Evolutionary conservation across 768 basidiomycete genomes (phyloP).

Genomic region (Agrocybe pediades): DNA sequence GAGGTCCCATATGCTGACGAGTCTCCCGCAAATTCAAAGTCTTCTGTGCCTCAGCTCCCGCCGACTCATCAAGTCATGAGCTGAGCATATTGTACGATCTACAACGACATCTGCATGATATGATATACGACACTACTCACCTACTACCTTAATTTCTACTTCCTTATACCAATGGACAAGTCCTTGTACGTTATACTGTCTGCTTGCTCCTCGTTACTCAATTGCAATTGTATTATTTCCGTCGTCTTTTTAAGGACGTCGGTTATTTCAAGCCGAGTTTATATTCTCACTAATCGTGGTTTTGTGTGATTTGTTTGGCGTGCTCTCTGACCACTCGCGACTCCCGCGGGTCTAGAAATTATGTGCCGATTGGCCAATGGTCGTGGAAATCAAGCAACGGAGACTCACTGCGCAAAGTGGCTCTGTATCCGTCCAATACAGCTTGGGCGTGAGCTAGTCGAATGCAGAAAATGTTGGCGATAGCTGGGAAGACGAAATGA

Average conservation of each 20-base stretch:
- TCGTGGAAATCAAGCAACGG: not conserved
- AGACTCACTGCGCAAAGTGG: constrained; percentile 27
- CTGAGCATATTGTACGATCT: not conserved
- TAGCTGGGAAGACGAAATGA: not conserved
- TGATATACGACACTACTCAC: too few relatives aligned
- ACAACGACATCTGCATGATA: not conserved
- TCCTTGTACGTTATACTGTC: not conserved
- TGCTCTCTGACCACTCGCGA: constrained; percentile 24
- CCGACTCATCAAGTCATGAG: not conserved
- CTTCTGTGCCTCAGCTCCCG: not conserved
- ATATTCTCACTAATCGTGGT: constrained; percentile 11
- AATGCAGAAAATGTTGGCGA: not conserved
- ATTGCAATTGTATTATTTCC: too few relatives aligned
- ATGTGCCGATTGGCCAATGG: not conserved
- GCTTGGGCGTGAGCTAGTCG: not conserved
- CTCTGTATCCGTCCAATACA: constrained; percentile 30
- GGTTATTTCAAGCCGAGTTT: too few relatives aligned
- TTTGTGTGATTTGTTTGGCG: constrained; percentile 19
- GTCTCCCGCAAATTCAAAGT: not conserved
- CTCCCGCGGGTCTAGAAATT: constrained; percentile 19
- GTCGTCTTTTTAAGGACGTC: too few relatives aligned
- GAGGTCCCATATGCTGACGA: not conserved
- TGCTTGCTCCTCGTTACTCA: too few relatives aligned
- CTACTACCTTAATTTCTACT: too few relatives aligned
- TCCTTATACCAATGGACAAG: too few relatives aligned